Base-by-base conservation (phyloP, 2,329 filamentous ascomycete species). In the Trichoderma cornu-damae region DNA sequence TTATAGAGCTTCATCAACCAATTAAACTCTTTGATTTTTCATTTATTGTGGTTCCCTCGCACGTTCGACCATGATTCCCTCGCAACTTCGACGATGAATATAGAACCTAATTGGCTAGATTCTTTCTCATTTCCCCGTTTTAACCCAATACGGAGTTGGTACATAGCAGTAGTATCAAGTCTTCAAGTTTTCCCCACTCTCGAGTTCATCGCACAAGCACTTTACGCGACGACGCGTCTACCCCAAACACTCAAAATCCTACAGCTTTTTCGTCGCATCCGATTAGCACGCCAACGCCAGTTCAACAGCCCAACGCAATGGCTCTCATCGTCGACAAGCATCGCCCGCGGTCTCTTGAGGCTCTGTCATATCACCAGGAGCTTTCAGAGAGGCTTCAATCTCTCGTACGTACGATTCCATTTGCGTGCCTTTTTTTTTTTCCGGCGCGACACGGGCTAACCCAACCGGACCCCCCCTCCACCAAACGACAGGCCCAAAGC, bases 361-460 rank as follows among this genome's bases (percentile, higher is more conserved):
- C 80, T 58, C 81, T 96, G 60, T 90, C 88, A 65, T 99, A 97
- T 68, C 94, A 99, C 66, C 75, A 84, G 56, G 90, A 96, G 61
- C 83, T 99, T 43, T 96, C 94, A 9, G 87, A 90, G 24, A 85
- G 93, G 59, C 81, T 99, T 46, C 85, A 86, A 65, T 90, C 94
- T 28, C 80, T 99, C 61, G 92, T 96, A 83, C 61, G 92, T 96
- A 83, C 66, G 82, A 18, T 28, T n/a, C 30, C 14, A 34, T n/a
- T 16, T 4, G 11, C 28, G 14, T 4, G 20, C 12, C n/a, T 24
- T 8, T 16, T 38, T 26, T 7, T 24, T 26, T 3, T 42, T 42
- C 24, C 40, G 9, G 38, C 9, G 28, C 38, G 16, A 9, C 50
- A 53, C 11, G 5, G 26, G 7, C 34, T 34, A 22, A 52, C 8